phyloP scores from a whole-genome alignment of 495 filamentous ascomycete genomes.

The Neurospora sp. region DNA sequence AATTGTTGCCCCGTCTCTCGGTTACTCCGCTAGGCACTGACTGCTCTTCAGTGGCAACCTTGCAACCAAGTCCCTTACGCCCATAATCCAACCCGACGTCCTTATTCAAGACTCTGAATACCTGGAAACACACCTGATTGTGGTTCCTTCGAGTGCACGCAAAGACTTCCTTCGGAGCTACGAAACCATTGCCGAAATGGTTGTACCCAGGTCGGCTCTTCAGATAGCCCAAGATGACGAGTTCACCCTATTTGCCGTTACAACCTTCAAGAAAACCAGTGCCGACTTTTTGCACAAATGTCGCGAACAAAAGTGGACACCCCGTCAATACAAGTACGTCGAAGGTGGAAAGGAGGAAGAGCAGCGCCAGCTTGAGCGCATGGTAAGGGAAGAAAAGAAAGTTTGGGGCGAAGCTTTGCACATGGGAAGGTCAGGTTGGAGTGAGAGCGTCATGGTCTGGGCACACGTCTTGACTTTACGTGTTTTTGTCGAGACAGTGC shows the following conservation, averaged over 20 bases:
- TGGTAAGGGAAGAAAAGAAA: constrained; percentile 72
- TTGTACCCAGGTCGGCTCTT: constrained; percentile 79
- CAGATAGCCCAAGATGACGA: constrained; percentile 75
- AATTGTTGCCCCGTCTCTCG: constrained; percentile 28
- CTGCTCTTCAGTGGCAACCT: constrained; percentile 66
- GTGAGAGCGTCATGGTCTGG: constrained; percentile 92
- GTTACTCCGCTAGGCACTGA: constrained; percentile 7
- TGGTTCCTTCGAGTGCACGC: constrained; percentile 62
- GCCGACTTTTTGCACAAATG: constrained; percentile 80
- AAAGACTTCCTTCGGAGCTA: constrained; percentile 87
- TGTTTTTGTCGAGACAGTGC: constrained; percentile 93
- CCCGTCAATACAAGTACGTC: constrained; percentile 85
- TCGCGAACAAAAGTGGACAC: constrained; percentile 85
- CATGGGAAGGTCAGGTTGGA: constrained; percentile 77
- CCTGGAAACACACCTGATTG: constrained; percentile 88
- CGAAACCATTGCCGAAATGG: constrained; percentile 70
- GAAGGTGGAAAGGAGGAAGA: constrained; percentile 85
- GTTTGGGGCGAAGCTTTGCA: constrained; percentile 85
- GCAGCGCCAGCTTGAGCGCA: constrained; percentile 67
- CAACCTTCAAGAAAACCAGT: constrained; percentile 83
- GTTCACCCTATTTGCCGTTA: constrained; percentile 80
- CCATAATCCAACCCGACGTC: constrained; percentile 66
- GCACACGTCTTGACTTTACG: constrained; percentile 80
- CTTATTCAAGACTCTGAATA: constrained; percentile 90
- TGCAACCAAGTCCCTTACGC: constrained; percentile 82